phyloP scores from a whole-genome alignment of 2,329 filamentous ascomycete species.

The Alternaria tenuissima region DNA sequence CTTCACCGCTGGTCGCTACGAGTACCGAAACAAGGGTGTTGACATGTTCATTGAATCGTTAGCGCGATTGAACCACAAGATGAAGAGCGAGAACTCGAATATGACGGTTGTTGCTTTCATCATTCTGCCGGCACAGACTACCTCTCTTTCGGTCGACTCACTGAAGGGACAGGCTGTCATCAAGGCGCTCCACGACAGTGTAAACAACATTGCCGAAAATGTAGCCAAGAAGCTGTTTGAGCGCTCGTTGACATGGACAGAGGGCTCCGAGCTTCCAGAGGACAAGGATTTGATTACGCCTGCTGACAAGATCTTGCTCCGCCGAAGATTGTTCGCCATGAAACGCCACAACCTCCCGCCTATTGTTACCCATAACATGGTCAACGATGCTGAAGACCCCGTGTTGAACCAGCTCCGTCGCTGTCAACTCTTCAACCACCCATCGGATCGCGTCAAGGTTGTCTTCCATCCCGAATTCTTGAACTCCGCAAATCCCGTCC shows the following conservation, averaged over 20 bases:
- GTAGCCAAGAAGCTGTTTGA: slow-evolving; percentile 96
- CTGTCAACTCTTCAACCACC: slow-evolving; percentile 96
- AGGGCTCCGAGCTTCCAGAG: slow-evolving; percentile 90
- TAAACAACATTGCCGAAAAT: slow-evolving; percentile 89
- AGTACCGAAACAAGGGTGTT: slow-evolving; percentile 97
- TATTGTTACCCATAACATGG: slow-evolving; percentile 99
- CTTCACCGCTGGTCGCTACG: slow-evolving; percentile 96
- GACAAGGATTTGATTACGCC: slow-evolving; percentile 95
- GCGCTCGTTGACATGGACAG: slow-evolving; percentile 92
- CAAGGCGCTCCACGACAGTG: slow-evolving; percentile 92
- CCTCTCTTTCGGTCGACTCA: slow-evolving; percentile 92
- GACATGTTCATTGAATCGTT: slow-evolving; percentile 99
- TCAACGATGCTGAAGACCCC: slow-evolving; percentile 91
- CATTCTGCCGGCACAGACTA: slow-evolving; percentile 97
- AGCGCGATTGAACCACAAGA: slow-evolving; percentile 89
- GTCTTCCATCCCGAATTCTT: slow-evolving; percentile 98
- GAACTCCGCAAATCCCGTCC: slow-evolving; percentile 92
- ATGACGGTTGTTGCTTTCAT: slow-evolving; percentile 97
- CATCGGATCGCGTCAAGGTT: slow-evolving; percentile 93
- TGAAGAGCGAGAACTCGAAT: slow-evolving; percentile 86
- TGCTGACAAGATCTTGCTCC: slow-evolving; percentile 90
- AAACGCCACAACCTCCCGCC: slow-evolving; percentile 89
- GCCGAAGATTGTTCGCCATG: slow-evolving; percentile 93
- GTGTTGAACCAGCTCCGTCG: slow-evolving; percentile 95
- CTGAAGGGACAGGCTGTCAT: slow-evolving; percentile 97